Evolutionary conservation across 768 basidiomycete genomes (phyloP), one percentile per base, ranked within the genome.

Genomic region (Tulasnella sp.): DNA sequence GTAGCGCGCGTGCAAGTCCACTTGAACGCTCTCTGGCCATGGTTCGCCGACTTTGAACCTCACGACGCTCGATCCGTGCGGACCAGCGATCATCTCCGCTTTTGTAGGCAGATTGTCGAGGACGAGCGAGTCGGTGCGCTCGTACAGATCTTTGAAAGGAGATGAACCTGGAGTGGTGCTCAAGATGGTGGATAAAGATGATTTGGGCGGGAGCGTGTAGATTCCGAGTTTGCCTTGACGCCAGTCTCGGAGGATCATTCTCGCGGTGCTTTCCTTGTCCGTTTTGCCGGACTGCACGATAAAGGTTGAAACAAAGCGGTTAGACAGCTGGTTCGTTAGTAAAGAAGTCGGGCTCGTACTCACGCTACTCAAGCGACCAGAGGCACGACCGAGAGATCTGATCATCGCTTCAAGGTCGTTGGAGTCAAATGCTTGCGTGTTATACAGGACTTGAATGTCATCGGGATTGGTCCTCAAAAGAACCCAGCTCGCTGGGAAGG

Each of bases 391-490:
- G 58, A 97, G 86, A 72, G 91, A 91, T 37, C 91, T 88, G 50
- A 98, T 88, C 89, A 97, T 96, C 0, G 92, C 91, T 34, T 88
- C 88, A 7, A 89, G 84, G 83, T 96, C 91, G 2, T 93, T 92
- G 72, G 88, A 88, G 12, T 89, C 82, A 85, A 97, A 96, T 11
- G 93, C 94, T 3, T 96, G 94, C 20, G 96, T 88, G 82, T 89
- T 92, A 87, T 97, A 97, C 75, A 92, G 87, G n/a, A 97, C 86
- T 94, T 97, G 96, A 60, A 98, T 88, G 85, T 97, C 96, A 84
- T 96, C 93, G 44, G 89, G 86, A 83, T 90, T 90, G 2, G 93
- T 91, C 40, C 91, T 90, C 50, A 89, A 85, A 34, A 96, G 88
- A 81, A 98, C 90, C 82, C 93, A 89, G 24, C 89, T 85, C 79